Evolutionary conservation across 768 basidiomycete species (phyloP), one percentile per base, ranked within the genome.

Genomic region (Trametes cinnabarina): DNA sequence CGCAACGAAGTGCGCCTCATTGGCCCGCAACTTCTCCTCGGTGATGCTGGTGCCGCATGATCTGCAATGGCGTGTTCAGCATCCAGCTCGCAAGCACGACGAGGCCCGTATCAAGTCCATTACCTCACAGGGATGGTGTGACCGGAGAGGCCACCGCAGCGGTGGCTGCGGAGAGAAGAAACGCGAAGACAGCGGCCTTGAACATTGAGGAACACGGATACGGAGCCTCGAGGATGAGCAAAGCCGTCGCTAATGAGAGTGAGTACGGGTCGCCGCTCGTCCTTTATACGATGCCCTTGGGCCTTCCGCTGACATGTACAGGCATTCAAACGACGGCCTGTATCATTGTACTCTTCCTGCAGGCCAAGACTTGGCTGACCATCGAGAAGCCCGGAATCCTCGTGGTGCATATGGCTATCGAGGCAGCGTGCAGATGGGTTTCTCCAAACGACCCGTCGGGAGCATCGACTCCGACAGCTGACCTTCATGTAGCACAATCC

Each of bases 1-100:
- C 26, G 69, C 71, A 14, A 65, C 58, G 65, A 80, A 81, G 67
- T 78, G 73, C 49, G 71, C 70, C 69, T 81, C 78, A 39, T 71
- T 68, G 2, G 65, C 66, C 40, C 64, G 63, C 47, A 78, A 53
- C 51, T 74, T 56, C 20, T 71, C 74, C 35, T 72, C 72, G 50
- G 70, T 73, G 61, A 76, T 71, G 54, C 58, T 59, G 9, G 72
- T 75, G 48, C 77, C 79, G 57, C 80, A 81, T 15, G 57, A 57
- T 63, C 76, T 77, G 50, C n/a, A 52, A 37, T 8, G 9, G 43
- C 5, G 4, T 12, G 9, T 10, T 47, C 40, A 51, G 39, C 17
- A 44, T 26, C 1, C 3, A 26, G 17, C 3, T 0, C 8, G 39
- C 12, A 12, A n/a, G n/a, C n/a, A n/a, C n/a, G n/a, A n/a, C n/a